Base-by-base conservation (phyloP, 768 basidiomycete species). In the Paxillus ammoniavirescens region DNA sequence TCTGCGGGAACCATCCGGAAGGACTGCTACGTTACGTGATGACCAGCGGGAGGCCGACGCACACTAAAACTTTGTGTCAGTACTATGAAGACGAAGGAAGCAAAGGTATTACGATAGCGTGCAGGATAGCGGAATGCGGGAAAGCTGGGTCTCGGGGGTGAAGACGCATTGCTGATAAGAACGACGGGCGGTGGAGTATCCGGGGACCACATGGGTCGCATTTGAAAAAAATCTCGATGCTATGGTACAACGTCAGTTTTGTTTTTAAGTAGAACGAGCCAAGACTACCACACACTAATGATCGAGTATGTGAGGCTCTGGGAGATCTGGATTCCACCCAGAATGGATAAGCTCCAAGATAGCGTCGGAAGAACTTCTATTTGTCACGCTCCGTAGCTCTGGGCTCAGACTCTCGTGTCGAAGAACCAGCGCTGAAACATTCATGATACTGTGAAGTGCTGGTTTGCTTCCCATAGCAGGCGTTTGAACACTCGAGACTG, bases 191-290 rank as follows among this genome's bases (percentile, higher is more conserved):
- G 65, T 96, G 92, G 35, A 97, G 74, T 47, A 95, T 84, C 43
- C 90, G 82, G 23, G 92, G 87, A 43, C 89, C 84, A 63, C 91
- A 92, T 41, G 93, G 92, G 66, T 94, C 92, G 61, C 86, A 87
- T 65, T 83, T 82, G 71, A 96, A 97, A 72, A 93, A 97, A 10
- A 89, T 76, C 35, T 93, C 90, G 64, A 96, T 82, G 56, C 91
- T 93, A 60, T 13, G 55, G 46, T 30, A 15, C 10, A 3, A 47
- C 35, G 33, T 72, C 42, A 70, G 55, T 21, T 33, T 31, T 12
- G 5, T 10, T 37, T 40, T 28, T 2, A 18, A 42, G 54, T 55
- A 31, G 61, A 58, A 17, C 17, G n/a, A 47, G 38, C 56, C 33
- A 47, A 45, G 6, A 49, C 42, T 18, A 49, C 49, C n/a, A 75